phyloP scores from a whole-genome alignment of 148 eudicot species.

The Pharnaceum exiguum region DNA sequence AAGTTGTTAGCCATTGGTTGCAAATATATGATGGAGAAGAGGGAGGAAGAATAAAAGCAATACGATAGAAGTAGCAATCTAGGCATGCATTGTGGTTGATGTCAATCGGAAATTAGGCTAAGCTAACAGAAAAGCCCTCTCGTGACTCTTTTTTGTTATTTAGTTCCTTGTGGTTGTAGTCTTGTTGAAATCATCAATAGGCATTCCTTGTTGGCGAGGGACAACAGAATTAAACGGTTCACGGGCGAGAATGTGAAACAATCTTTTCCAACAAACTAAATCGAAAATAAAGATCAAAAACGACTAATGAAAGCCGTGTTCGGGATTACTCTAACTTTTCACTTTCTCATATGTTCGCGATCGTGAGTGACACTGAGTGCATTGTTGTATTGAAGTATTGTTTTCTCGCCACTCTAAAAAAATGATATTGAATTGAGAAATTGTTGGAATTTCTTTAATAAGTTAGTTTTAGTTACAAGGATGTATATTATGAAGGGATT shows the following conservation, averaged over 20 bases:
- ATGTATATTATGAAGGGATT: too few relatives aligned
- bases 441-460: too few relatives aligned
- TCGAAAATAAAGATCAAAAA: too few relatives aligned
- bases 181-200: not conserved
- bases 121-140: slow-evolving; percentile 17
- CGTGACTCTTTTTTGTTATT: slow-evolving; percentile 67
- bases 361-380: too few relatives aligned
- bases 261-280: not conserved
- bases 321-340: too few relatives aligned
- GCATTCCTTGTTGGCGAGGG: not conserved
- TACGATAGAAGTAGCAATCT: not conserved
- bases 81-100: slow-evolving; percentile 20
- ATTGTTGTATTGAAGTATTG: too few relatives aligned
- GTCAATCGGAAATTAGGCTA: slow-evolving; percentile 6
- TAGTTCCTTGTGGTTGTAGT: slow-evolving; percentile 38
- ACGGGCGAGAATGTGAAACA: slow-evolving; percentile 21
- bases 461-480: too few relatives aligned
- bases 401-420: too few relatives aligned
- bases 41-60: not conserved
- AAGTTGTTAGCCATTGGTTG: slow-evolving; percentile 8
- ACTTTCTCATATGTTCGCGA: too few relatives aligned
- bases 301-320: too few relatives aligned
- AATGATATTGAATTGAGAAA: too few relatives aligned
- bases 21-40: not conserved
- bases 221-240: slow-evolving; percentile 11